Conservation (phyloP, 1,284 basidiomycete species). For the Pascua sp. region DNA sequence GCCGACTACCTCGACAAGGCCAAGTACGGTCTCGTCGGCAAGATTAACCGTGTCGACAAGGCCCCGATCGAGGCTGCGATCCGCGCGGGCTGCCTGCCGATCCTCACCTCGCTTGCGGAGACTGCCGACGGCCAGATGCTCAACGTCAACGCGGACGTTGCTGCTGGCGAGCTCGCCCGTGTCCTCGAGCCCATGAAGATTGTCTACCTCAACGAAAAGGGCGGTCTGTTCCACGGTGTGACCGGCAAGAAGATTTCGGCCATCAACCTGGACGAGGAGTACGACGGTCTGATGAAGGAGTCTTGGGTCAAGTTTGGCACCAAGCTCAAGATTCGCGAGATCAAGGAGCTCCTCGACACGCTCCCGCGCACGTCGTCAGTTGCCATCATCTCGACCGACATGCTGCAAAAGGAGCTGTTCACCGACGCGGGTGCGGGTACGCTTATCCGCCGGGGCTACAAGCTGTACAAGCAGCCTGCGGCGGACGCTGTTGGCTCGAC, state of each 20-base stretch:
- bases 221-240: slow-evolving; percentile 94
- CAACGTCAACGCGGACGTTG: slow-evolving; percentile 95
- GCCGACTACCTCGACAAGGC: slow-evolving; percentile 90
- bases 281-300: slow-evolving; percentile 94
- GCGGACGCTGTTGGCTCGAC: slow-evolving; percentile 86
- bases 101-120: slow-evolving; percentile 87
- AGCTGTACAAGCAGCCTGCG: slow-evolving; percentile 83
- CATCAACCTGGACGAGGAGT: slow-evolving; percentile 99
- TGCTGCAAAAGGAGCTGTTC: slow-evolving; percentile 96
- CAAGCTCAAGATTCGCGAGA: slow-evolving; percentile 98
- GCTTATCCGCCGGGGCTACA: slow-evolving; percentile 95
- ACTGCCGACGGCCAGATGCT: slow-evolving; percentile 87
- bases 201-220: slow-evolving; percentile 97
- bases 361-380: slow-evolving; percentile 97
- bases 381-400: slow-evolving; percentile 91
- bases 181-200: slow-evolving; percentile 98
- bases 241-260: slow-evolving; percentile 90
- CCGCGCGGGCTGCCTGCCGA: slow-evolving; percentile 85
- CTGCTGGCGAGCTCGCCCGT: slow-evolving; percentile 91
- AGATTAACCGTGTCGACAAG: slow-evolving; percentile 89
- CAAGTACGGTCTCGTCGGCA: slow-evolving; percentile 92
- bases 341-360: slow-evolving; percentile 98
- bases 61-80: slow-evolving; percentile 91
- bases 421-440: slow-evolving; percentile 98
- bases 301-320: slow-evolving; percentile 99